Evolutionary conservation across 2,329 filamentous ascomycete genomes (phyloP).

Genomic region (Penicillium sp.): DNA sequence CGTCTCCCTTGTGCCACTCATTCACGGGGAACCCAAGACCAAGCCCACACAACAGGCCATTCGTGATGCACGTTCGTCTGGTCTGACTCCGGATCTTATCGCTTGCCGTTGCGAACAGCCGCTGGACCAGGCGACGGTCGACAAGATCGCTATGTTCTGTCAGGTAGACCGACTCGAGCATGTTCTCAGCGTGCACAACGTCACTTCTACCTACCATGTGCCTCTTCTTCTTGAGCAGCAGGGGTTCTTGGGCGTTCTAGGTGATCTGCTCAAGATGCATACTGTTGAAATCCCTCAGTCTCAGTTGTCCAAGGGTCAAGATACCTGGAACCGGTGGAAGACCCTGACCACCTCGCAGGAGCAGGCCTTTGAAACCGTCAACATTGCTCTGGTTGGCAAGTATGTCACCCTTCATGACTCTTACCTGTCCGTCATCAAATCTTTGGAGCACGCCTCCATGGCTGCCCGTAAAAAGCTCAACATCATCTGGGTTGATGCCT

Average conservation of each 20-base stretch:
- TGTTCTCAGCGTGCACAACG: constrained; percentile 82
- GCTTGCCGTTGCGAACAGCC: constrained; percentile 84
- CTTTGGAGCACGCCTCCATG: constrained; percentile 40
- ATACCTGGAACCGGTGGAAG: constrained; percentile 79
- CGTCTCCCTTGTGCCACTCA: constrained; percentile 73
- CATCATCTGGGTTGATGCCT: constrained; percentile 79
- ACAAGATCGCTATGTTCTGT: constrained; percentile 87
- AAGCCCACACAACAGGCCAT: constrained; percentile 95
- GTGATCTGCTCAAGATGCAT: constrained; percentile 63
- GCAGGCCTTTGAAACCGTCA: constrained; percentile 65
- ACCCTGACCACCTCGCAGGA: constrained; percentile 65
- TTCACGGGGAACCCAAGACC: constrained; percentile 78
- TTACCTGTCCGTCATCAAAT: constrained; percentile 80
- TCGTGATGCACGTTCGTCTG: constrained; percentile 75
- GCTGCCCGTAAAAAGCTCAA: constrained; percentile 19
- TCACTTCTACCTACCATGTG: constrained; percentile 89
- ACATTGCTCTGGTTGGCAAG: constrained; percentile 87
- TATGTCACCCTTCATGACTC: constrained; percentile 82
- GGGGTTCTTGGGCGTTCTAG: constrained; percentile 67
- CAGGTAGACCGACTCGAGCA: constrained; percentile 82
- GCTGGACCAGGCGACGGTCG: constrained; percentile 69
- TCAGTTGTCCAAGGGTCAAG: constrained; percentile 60
- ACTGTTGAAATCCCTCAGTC: constrained; percentile 50
- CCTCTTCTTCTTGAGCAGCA: constrained; percentile 87
- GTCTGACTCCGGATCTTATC: constrained; percentile 74